A percentile compares a stretch with the other conserved stretches of the same genome.
These are phyloP conservation scores for Populus simonii DNA, from an alignment of 345 rosid genomes.

Conservation along the genomic window DNA sequence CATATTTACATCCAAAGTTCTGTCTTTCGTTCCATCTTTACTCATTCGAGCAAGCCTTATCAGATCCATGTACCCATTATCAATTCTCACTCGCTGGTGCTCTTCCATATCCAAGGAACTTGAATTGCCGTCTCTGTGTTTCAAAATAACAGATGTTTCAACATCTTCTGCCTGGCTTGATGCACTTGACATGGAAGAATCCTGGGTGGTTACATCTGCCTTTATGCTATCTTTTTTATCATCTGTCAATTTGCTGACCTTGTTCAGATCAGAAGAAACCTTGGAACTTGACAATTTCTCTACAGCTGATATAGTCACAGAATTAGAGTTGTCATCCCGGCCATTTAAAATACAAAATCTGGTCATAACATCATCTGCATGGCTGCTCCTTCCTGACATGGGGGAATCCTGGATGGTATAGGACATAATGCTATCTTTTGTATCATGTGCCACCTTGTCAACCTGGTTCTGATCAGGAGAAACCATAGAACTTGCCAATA, in stretches of 20 bases:
- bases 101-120: conserved; percentile 20
- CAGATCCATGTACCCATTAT: conserved; percentile 18
- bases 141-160: conserved; percentile 43
- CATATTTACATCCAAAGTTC: conserved; percentile 5
- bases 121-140: conserved; percentile 27
- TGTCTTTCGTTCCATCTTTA: conserved; percentile 10
- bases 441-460: not conserved
- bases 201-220: conserved; percentile 1
- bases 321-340: conserved; percentile 20
- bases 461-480: not conserved
- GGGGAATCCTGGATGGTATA: conserved; percentile 27
- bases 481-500: conserved; percentile 12
- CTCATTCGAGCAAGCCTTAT: conserved; percentile 4
- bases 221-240: conserved; percentile 23
- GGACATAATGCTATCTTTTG: not conserved
- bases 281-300: conserved; percentile 15
- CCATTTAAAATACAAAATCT: conserved; percentile 49
- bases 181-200: conserved; percentile 8
- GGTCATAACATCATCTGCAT: conserved; percentile 49
- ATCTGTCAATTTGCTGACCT: conserved; percentile 24
- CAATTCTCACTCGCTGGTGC: conserved; percentile 16
- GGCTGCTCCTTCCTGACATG: conserved; percentile 14
- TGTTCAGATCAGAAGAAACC: conserved; percentile 6
- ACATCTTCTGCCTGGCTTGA: conserved; percentile 20
- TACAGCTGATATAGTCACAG: conserved; percentile 9